A percentile compares a stretch with the other conserved stretches of the same genome.
phyloP scores from a whole-genome alignment of 495 filamentous ascomycete species.

The Ramalina intermedia region DNA sequence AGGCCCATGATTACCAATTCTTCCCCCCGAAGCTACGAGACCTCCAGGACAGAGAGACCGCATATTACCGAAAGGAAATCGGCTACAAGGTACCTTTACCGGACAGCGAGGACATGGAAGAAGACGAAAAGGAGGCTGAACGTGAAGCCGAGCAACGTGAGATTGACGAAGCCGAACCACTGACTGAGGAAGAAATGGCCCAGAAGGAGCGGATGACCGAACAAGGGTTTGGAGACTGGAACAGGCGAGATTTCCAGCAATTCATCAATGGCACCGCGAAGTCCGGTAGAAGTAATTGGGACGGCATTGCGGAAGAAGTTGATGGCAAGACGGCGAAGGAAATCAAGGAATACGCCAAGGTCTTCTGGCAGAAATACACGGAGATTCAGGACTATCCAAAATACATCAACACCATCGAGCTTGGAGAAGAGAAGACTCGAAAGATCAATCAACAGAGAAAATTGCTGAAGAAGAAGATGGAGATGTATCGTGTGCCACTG shows the following conservation, averaged over 20 bases:
- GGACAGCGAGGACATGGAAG: slow-evolving; percentile 71
- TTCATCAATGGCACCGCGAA: slow-evolving; percentile 91
- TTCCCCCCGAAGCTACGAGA: slow-evolving; percentile 70
- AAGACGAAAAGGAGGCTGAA: slow-evolving; percentile 75
- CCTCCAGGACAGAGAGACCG: slow-evolving; percentile 90
- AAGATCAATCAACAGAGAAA: slow-evolving; percentile 86
- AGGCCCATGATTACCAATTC: slow-evolving; percentile 95
- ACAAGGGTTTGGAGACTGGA: slow-evolving; percentile 87
- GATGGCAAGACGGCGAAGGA: slow-evolving; percentile 80
- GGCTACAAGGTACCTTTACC: slow-evolving; percentile 77
- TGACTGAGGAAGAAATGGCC: slow-evolving; percentile 80
- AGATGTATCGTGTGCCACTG: slow-evolving; percentile 86
- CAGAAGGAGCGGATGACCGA: slow-evolving; percentile 67
- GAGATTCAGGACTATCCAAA: slow-evolving; percentile 82
- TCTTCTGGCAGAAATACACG: slow-evolving; percentile 85
- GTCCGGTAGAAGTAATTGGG: slow-evolving; percentile 74
- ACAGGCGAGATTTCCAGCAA: slow-evolving; percentile 92
- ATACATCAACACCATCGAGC: slow-evolving; percentile 72
- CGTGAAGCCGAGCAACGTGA: slow-evolving; percentile 76
- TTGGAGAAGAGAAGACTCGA: slow-evolving; percentile 75
- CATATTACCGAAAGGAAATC: slow-evolving; percentile 89
- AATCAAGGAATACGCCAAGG: slow-evolving; percentile 76
- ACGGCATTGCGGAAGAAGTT: slow-evolving; percentile 73
- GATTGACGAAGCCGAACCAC: slow-evolving; percentile 78
- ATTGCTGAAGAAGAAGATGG: slow-evolving; percentile 89